Conservation (phyloP, 805 yeast species). For the Cyberlindnera euphorbiiphila region DNA sequence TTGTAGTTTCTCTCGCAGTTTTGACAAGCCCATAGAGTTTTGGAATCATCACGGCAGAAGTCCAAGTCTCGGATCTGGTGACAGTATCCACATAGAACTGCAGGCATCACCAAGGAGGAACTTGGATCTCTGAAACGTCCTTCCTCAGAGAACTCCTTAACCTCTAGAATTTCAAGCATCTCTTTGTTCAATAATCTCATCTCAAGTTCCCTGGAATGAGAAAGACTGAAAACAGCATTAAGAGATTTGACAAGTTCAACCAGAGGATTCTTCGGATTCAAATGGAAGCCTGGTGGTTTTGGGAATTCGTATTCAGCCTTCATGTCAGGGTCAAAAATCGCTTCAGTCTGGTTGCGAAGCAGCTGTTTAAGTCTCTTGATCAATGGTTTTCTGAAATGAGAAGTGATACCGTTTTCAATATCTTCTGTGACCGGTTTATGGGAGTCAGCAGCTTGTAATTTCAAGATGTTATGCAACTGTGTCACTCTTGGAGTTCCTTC, state of each 20-base stretch:
- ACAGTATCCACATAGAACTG: slow-evolving; percentile 78
- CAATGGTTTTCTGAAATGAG: slow-evolving; percentile 58
- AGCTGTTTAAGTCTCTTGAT: slow-evolving; percentile 63
- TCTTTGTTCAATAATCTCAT: slow-evolving; percentile 72
- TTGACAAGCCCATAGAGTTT: slow-evolving; percentile 51
- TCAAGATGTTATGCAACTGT: slow-evolving; percentile 55
- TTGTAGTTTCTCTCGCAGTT: slow-evolving; percentile 64
- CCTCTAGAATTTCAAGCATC: slow-evolving; percentile 66
- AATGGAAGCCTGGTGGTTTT: slow-evolving; percentile 66
- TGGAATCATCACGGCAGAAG: slow-evolving; percentile 65
- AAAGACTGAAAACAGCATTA: slow-evolving; percentile 67
- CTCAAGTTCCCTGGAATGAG: slow-evolving; percentile 62
- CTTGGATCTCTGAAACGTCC: slow-evolving; percentile 75
- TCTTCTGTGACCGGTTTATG: slow-evolving; percentile 32
- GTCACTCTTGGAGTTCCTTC: slow-evolving; percentile 59
- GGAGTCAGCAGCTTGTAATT: slow-evolving; percentile 36
- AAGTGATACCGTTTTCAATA: slow-evolving; percentile 45
- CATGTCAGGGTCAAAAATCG: slow-evolving; percentile 61
- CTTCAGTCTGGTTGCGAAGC: slow-evolving; percentile 66
- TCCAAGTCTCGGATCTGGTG: slow-evolving; percentile 72
- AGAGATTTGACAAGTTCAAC: slow-evolving; percentile 75
- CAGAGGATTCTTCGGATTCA: slow-evolving; percentile 60
- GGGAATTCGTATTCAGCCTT: slow-evolving; percentile 71
- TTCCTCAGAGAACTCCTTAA: slow-evolving; percentile 78
- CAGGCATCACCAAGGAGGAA: slow-evolving; percentile 58